Conservation (phyloP, 306 rosid genomes). For the Canavalia ensiformis region DNA sequence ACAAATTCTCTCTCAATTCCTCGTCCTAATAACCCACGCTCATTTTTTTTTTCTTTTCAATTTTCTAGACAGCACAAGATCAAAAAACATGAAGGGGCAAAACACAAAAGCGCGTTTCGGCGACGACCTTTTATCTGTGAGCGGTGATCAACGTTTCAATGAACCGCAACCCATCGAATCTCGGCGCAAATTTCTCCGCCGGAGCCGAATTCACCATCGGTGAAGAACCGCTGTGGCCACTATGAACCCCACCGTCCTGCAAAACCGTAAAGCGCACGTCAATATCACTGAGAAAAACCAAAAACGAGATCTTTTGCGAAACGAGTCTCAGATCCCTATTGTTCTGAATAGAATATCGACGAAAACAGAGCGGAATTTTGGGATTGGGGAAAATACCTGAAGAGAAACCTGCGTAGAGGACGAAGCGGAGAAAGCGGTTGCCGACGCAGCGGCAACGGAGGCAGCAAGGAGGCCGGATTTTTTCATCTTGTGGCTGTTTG, state of each 20-base stretch:
- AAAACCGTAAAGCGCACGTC: not conserved
- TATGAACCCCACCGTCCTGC: constrained; percentile 46
- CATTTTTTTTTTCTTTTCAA: not conserved
- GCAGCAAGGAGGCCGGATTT: constrained; percentile 57
- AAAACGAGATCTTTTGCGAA: not conserved
- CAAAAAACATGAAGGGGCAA: not conserved
- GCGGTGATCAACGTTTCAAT: constrained; percentile 93
- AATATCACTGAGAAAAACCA: not conserved
- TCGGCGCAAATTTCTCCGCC: constrained; percentile 77
- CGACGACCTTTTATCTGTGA: constrained; percentile 65
- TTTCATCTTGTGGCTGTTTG: constrained; percentile 48
- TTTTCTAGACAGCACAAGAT: constrained; percentile 21
- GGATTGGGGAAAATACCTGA: constrained; percentile 43
- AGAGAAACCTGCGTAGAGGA: constrained; percentile 39
- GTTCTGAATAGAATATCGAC: not conserved
- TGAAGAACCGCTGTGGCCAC: constrained; percentile 1
- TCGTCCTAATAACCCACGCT: constrained; percentile 6
- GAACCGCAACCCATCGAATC: constrained; percentile 88
- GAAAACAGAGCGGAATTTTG: not conserved
- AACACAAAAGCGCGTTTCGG: not conserved
- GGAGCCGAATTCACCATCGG: constrained; percentile 33
- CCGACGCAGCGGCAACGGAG: constrained; percentile 60
- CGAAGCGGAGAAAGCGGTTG: constrained; percentile 52
- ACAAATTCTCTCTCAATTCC: constrained; percentile 42
- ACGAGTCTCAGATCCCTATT: constrained; percentile 30